These are phyloP conservation scores for Fusarium sp. DNA, from an alignment of 2,329 filamentous ascomycete species.

Conservation along the genomic window DNA sequence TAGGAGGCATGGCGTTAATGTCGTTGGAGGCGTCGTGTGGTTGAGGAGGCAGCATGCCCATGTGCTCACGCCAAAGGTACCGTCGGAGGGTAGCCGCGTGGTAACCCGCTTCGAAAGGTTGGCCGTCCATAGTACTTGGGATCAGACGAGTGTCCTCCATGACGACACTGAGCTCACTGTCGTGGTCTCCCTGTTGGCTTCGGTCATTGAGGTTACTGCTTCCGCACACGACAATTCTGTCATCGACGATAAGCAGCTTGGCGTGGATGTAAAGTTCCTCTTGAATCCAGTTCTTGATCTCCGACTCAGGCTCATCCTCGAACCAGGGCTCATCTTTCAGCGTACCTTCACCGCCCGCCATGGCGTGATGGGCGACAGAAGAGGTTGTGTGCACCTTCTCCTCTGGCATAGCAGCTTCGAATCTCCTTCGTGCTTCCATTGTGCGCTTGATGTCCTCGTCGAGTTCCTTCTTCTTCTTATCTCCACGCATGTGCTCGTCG, in stretches of 20 bases:
- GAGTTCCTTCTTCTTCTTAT: slow-evolving; percentile 51
- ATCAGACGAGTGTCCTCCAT: slow-evolving; percentile 84
- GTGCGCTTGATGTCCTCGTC: slow-evolving; percentile 53
- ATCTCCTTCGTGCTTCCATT: slow-evolving; percentile 61
- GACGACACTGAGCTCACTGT: slow-evolving; percentile 90
- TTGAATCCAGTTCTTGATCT: slow-evolving; percentile 90
- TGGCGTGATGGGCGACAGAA: slow-evolving; percentile 79
- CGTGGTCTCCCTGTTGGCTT: slow-evolving; percentile 86
- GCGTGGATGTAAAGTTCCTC: slow-evolving; percentile 96
- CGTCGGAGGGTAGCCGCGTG: slow-evolving; percentile 84
- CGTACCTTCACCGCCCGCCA: slow-evolving; percentile 68
- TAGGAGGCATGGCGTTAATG: slow-evolving; percentile 78
- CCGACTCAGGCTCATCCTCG: slow-evolving; percentile 73
- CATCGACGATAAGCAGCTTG: slow-evolving; percentile 90
- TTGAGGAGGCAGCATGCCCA: slow-evolving; percentile 83
- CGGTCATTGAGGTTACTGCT: slow-evolving; percentile 94
- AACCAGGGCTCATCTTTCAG: slow-evolving; percentile 80
- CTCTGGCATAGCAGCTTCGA: slow-evolving; percentile 60
- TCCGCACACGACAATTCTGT: slow-evolving; percentile 84
- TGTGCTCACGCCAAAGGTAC: slow-evolving; percentile 89
- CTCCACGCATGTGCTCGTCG: slow-evolving; percentile 61
- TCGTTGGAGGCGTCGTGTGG: slow-evolving; percentile 73
- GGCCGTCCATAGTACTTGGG: slow-evolving; percentile 79
- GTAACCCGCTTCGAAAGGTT: slow-evolving; percentile 79
- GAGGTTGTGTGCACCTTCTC: slow-evolving; percentile 53